Conservation (phyloP, 345 rosid genomes). For the Aegle marmelos region DNA sequence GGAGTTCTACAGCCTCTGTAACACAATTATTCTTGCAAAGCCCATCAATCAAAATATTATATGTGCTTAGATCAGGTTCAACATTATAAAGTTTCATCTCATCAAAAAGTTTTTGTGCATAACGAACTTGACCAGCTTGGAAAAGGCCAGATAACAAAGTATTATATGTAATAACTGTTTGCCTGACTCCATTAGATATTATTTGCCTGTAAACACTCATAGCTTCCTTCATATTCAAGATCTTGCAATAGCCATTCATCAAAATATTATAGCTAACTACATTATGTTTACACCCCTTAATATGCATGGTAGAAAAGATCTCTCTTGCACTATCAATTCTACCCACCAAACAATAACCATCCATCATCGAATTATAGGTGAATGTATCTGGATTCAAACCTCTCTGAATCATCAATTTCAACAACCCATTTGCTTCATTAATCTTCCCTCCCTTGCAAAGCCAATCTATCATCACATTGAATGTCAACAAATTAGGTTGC, state of each 20-base stretch:
- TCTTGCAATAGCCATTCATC: constrained; percentile 14
- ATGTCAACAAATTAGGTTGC: background rate
- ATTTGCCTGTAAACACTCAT: constrained; percentile 10
- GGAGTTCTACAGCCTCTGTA: background rate
- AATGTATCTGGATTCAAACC: background rate
- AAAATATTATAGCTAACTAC: constrained; percentile 3
- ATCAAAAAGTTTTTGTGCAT: constrained; percentile 3
- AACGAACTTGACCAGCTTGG: background rate
- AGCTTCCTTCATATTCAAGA: background rate
- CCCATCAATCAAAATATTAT: constrained; percentile 13
- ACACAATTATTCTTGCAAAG: constrained; percentile 8
- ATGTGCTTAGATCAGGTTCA: background rate
- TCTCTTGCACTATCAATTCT: background rate
- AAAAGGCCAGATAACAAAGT: constrained; percentile 9
- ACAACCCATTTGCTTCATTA: constrained; percentile 1
- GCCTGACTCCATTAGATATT: background rate
- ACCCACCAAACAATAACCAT: constrained; percentile 10
- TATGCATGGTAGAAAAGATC: background rate
- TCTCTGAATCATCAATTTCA: background rate
- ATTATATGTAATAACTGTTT: constrained; percentile 5
- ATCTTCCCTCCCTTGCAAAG: background rate
- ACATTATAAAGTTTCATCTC: constrained; percentile 5
- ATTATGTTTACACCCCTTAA: background rate
- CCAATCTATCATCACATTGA: background rate
- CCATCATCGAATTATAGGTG: background rate